Evolutionary conservation across 192 early-diverging fungal genomes (phyloP), one percentile per base, ranked within the genome.

Genomic region (Coemansia umbellata): DNA sequence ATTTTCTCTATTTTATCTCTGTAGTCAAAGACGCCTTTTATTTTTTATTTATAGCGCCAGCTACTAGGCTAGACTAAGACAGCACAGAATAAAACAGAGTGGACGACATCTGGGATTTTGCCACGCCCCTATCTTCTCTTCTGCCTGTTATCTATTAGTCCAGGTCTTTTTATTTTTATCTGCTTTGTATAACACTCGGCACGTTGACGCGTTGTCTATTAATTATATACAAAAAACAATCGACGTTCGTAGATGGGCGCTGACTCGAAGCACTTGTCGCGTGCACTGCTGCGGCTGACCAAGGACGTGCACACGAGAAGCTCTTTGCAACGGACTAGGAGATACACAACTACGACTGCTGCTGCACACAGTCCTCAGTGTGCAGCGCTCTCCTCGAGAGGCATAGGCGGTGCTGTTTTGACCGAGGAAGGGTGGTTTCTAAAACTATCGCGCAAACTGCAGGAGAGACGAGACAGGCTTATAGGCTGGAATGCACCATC

Each of bases 171-270:
- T n/a, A n/a, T n/a, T n/a, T n/a, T n/a, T n/a, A n/a, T n/a, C n/a
- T n/a, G n/a, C n/a, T n/a, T n/a, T n/a, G n/a, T n/a, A n/a, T n/a
- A n/a, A n/a, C n/a, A n/a, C n/a, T n/a, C n/a, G n/a, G n/a, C n/a
- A n/a, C n/a, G n/a, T n/a, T n/a, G n/a, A n/a, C n/a, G n/a, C n/a
- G n/a, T n/a, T n/a, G n/a, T n/a, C n/a, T n/a, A n/a, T n/a, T n/a
- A n/a, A n/a, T n/a, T n/a, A n/a, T n/a, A n/a, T n/a, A n/a, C n/a
- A n/a, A n/a, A n/a, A n/a, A n/a, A n/a, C n/a, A n/a, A n/a, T n/a
- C n/a, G n/a, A n/a, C n/a, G n/a, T n/a, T n/a, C 24, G 41, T 41
- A 28, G 48, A 70, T 72, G 69, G 69, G 62, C 19, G 69, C 69
- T 4, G 69, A 72, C 44, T 65, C 69, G 14, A 72, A 60, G 40